These are phyloP conservation scores for Rubus idaeus DNA, from an alignment of 306 rosid species.

Conservation along the genomic window DNA sequence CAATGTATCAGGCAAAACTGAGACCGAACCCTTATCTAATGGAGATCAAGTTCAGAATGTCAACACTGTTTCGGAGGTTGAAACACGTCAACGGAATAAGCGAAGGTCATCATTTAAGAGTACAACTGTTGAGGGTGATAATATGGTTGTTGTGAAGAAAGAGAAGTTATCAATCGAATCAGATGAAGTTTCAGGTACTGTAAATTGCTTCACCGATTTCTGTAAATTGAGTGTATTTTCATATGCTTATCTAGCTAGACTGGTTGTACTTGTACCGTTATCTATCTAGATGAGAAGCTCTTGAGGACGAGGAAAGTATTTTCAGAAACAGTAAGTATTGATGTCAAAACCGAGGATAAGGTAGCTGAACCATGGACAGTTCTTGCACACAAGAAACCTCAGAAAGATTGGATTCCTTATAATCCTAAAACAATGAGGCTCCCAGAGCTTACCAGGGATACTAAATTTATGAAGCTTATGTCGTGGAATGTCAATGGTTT, in stretches of 20 bases:
- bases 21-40: slow-evolving; percentile 27
- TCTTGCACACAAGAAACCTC: slow-evolving; percentile 95
- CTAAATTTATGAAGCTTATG: slow-evolving; percentile 67
- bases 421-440: slow-evolving; percentile 88
- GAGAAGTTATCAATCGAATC: slow-evolving; percentile 46
- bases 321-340: slow-evolving; percentile 29
- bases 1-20: slow-evolving; percentile 30
- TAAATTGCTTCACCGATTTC: not conserved
- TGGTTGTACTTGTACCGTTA: slow-evolving; percentile 19
- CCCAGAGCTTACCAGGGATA: slow-evolving; percentile 51
- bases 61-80: slow-evolving; percentile 35
- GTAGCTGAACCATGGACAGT: slow-evolving; percentile 80
- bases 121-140: slow-evolving; percentile 32
- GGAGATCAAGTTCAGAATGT: slow-evolving; percentile 39
- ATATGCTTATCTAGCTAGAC: slow-evolving; percentile 20
- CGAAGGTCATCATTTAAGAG: slow-evolving; percentile 39
- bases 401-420: slow-evolving; percentile 88
- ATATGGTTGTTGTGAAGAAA: slow-evolving; percentile 31
- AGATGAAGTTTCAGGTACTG: slow-evolving; percentile 53
- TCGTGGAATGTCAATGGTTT: slow-evolving; percentile 98
- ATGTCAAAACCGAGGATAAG: slow-evolving; percentile 29
- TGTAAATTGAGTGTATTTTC: not conserved
- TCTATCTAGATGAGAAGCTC: slow-evolving; percentile 43
- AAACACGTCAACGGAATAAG: slow-evolving; percentile 36
- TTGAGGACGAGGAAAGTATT: slow-evolving; percentile 43